Evolutionary conservation across 441 rosid species (phyloP).

Genomic region (Erodium moschatum): DNA sequence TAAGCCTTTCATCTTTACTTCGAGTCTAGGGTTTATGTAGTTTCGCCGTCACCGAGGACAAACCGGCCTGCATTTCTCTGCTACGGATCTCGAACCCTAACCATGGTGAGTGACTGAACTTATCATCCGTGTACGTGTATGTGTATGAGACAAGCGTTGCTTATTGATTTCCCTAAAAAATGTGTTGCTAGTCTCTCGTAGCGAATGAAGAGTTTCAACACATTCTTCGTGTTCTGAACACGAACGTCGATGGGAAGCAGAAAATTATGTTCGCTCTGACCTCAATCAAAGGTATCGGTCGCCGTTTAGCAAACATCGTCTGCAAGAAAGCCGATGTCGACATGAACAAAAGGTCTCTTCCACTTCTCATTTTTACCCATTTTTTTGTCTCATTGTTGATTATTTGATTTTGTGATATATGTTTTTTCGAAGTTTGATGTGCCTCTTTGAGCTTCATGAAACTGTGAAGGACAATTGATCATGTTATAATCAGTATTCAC

Average conservation of each 20-base stretch:
- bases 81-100: neutral
- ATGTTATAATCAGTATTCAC: too few relatives aligned
- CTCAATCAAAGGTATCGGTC: conserved; percentile 84
- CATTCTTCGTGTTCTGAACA: conserved; percentile 81
- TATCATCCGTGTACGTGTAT: neutral
- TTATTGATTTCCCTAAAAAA: neutral
- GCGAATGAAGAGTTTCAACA: conserved; percentile 83
- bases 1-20: neutral
- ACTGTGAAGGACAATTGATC: too few relatives aligned
- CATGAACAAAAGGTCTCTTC: conserved; percentile 71
- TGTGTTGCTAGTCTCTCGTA: conserved; percentile 28
- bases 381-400: too few relatives aligned
- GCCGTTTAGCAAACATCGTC: conserved; percentile 75
- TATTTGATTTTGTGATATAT: too few relatives aligned
- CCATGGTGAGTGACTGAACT: neutral
- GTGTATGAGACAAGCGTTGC: neutral
- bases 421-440: too few relatives aligned
- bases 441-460: too few relatives aligned
- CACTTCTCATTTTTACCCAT: neutral
- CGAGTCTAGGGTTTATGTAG: neutral
- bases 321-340: conserved; percentile 91
- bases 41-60: neutral
- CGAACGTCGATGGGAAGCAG: conserved; percentile 84
- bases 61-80: neutral
- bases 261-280: conserved; percentile 86